Evolutionary conservation across 768 basidiomycete genomes (phyloP).

Genomic region (Rhizopogon roseolus): DNA sequence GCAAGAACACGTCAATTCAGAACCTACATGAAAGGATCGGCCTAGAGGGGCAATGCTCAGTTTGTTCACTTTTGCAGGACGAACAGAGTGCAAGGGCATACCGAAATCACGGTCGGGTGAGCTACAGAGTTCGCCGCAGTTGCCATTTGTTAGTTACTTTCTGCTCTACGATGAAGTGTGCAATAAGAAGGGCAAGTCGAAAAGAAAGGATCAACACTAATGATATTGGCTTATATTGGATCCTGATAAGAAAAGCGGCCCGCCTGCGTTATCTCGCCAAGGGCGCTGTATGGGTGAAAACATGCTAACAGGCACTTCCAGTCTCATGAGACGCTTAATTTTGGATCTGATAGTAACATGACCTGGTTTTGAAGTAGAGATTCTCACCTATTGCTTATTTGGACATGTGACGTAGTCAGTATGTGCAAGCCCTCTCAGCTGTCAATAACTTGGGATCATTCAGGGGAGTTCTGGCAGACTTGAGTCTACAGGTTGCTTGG

Average conservation of each 20-base stretch:
- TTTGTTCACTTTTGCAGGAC: not conserved
- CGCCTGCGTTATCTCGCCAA: not conserved
- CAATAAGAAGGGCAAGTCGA: not conserved
- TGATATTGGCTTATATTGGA: not conserved
- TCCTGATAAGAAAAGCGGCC: conserved; percentile 2
- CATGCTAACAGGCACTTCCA: not conserved
- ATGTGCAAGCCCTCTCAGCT: not conserved
- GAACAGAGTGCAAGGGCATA: conserved; percentile 17
- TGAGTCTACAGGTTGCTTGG: not conserved
- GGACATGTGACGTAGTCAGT: too few species aligned
- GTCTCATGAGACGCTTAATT: not conserved
- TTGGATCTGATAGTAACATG: not conserved
- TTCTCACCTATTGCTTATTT: not conserved
- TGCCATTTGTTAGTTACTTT: conserved; percentile 36
- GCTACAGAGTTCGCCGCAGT: conserved; percentile 57
- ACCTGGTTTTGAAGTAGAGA: not conserved
- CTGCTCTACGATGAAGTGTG: not conserved
- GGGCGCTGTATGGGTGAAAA: not conserved
- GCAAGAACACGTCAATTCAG: not conserved
- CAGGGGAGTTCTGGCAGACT: not conserved
- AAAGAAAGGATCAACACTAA: not conserved
- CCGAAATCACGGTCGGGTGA: conserved; percentile 55
- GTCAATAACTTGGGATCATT: not conserved
- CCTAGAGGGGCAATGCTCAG: conserved; percentile 27
- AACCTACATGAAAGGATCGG: conserved; percentile 66